Percentiles rank a stretch among this genome's conserved stretches.
phyloP scores from a whole-genome alignment of 495 filamentous ascomycete species.

The Sporormia fimetaria region DNA sequence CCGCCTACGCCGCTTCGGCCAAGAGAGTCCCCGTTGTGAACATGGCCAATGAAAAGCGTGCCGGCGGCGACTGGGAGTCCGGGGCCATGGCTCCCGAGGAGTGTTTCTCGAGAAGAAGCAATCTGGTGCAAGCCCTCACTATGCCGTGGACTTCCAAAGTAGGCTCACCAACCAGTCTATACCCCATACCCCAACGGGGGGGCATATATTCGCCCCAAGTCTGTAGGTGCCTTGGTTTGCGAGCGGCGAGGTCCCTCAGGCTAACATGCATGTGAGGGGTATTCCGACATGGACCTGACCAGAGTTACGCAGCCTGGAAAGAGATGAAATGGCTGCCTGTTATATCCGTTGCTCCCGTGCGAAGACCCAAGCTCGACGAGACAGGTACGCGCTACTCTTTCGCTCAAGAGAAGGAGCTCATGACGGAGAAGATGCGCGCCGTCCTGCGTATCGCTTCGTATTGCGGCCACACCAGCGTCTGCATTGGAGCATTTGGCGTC shows the following conservation, averaged over 20 bases:
- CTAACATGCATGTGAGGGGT: constrained; percentile 37
- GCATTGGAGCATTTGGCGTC: constrained; percentile 60
- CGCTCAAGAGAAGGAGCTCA: constrained; percentile 52
- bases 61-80: constrained; percentile 69
- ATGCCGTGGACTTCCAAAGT: constrained; percentile 36
- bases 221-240: constrained; percentile 36
- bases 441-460: constrained; percentile 56
- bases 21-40: constrained; percentile 55
- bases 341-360: constrained; percentile 58
- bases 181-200: constrained; percentile 54
- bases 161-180: constrained; percentile 38
- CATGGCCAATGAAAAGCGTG: constrained; percentile 60
- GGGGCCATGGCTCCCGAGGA: constrained; percentile 61
- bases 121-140: constrained; percentile 51
- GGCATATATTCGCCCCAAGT: constrained; percentile 57
- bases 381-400: constrained; percentile 58
- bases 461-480: constrained; percentile 46
- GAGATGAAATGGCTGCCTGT: constrained; percentile 45
- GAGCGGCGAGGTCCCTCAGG: not conserved
- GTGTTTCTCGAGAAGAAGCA: constrained; percentile 58
- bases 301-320: constrained; percentile 37
- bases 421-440: constrained; percentile 58
- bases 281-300: constrained; percentile 43
- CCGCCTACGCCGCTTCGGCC: constrained; percentile 15
- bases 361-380: constrained; percentile 57